A percentile compares a stretch with the other conserved stretches of the same genome.
phyloP scores from a whole-genome alignment of 1,139 yeast species.

The Candida smagusa region DNA sequence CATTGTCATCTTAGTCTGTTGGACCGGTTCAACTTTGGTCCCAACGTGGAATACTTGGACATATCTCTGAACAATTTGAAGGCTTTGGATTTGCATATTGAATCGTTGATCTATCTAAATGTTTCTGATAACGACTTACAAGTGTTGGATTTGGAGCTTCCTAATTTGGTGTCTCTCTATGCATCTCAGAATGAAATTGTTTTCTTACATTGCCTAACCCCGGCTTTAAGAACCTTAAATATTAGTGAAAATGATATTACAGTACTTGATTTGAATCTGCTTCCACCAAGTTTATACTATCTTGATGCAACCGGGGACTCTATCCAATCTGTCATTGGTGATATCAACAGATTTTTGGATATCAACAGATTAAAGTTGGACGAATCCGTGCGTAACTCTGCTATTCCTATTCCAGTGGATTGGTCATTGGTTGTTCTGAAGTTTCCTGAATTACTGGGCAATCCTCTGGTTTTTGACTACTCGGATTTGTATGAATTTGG shows the following conservation, averaged over 20 bases:
- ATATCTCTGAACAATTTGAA: slow-evolving; percentile 1
- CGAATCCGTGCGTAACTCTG: not conserved
- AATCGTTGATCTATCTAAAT: not conserved
- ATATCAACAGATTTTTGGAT: not conserved
- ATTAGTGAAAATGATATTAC: not conserved
- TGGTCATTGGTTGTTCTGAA: not conserved
- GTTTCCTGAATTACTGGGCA: not conserved
- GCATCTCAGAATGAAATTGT: too few species aligned
- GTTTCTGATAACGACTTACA: too few species aligned
- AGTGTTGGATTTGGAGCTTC: too few species aligned
- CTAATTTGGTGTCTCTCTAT: too few species aligned
- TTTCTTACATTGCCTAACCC: too few species aligned
- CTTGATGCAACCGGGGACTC: not conserved
- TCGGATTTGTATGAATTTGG: slow-evolving; percentile 2
- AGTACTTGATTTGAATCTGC: not conserved
- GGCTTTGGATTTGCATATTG: not conserved
- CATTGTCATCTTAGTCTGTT: too few species aligned
- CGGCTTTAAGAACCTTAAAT: not conserved
- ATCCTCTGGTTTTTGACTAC: slow-evolving; percentile 1
- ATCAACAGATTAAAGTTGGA: not conserved
- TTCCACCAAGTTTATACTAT: not conserved
- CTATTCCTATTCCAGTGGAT: not conserved
- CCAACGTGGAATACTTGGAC: slow-evolving; percentile 1
- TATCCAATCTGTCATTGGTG: not conserved
- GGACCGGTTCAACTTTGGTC: not conserved